Conservation (phyloP, 371 early-diverging fungal genomes). For the Mortierella sp. region DNA sequence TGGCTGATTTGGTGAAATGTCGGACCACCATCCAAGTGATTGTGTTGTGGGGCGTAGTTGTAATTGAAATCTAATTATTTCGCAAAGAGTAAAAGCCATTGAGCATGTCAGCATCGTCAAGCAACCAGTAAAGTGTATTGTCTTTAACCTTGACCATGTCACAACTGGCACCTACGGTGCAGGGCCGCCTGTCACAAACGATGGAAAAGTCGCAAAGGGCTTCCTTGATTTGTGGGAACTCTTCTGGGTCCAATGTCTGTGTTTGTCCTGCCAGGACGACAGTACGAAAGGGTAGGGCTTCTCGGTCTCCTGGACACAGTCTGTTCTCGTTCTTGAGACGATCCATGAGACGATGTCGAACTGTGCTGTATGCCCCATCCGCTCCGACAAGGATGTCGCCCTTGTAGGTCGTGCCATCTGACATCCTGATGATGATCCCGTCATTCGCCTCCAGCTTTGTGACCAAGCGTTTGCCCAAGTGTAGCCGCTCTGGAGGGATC, state of each 20-base stretch:
- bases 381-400: conserved; percentile 23
- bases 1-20: background rate
- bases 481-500: conserved; percentile 12
- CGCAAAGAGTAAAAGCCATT: background rate
- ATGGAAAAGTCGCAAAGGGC: background rate
- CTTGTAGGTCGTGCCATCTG: background rate
- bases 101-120: background rate
- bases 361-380: conserved; percentile 18
- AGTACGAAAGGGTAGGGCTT: background rate
- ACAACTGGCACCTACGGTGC: background rate
- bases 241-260: background rate
- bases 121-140: background rate
- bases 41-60: background rate
- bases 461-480: conserved; percentile 6
- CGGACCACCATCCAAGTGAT: background rate
- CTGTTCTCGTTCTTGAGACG: background rate
- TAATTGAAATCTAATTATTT: background rate
- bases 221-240: background rate
- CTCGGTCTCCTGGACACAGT: background rate
- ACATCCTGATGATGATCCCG: conserved; percentile 14
- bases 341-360: conserved; percentile 7
- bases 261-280: background rate
- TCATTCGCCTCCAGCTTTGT: conserved; percentile 1
- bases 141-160: no score
- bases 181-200: background rate